Conservation (phyloP, 2,329 filamentous ascomycete genomes). For the Chaetothyriales sp. region DNA sequence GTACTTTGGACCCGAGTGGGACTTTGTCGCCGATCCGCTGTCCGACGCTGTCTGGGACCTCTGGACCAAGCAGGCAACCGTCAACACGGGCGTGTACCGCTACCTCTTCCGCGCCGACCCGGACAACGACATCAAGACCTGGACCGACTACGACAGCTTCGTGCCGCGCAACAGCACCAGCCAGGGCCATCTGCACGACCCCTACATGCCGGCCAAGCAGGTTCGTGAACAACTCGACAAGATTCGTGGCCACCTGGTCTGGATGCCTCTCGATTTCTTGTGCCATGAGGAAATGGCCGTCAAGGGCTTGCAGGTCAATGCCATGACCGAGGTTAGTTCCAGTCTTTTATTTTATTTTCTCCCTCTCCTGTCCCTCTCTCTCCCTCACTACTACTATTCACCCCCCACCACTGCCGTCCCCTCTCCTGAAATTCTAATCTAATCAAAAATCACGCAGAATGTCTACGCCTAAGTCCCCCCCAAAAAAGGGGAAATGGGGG, state of each 20-base stretch:
- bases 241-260: slow-evolving; percentile 78
- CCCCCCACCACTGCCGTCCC: no score
- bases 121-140: slow-evolving; percentile 74
- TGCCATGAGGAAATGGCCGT: slow-evolving; percentile 79
- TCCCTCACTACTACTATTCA: no score
- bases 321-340: slow-evolving; percentile 64
- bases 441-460: background rate
- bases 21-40: slow-evolving; percentile 60
- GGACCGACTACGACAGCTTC: slow-evolving; percentile 78
- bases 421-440: background rate
- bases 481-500: background rate
- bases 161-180: slow-evolving; percentile 52
- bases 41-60: slow-evolving; percentile 50
- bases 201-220: slow-evolving; percentile 56
- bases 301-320: slow-evolving; percentile 69
- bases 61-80: slow-evolving; percentile 58
- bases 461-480: background rate
- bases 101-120: slow-evolving; percentile 80
- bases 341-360: no score
- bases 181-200: slow-evolving; percentile 74
- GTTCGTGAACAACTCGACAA: slow-evolving; percentile 60
- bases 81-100: slow-evolving; percentile 67
- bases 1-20: slow-evolving; percentile 53
- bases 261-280: slow-evolving; percentile 86
- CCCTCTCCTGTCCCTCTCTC: no score